Percentiles rank a stretch among this genome's conserved stretches.
phyloP scores from a whole-genome alignment of 768 basidiomycete genomes.

The Mycena pura region DNA sequence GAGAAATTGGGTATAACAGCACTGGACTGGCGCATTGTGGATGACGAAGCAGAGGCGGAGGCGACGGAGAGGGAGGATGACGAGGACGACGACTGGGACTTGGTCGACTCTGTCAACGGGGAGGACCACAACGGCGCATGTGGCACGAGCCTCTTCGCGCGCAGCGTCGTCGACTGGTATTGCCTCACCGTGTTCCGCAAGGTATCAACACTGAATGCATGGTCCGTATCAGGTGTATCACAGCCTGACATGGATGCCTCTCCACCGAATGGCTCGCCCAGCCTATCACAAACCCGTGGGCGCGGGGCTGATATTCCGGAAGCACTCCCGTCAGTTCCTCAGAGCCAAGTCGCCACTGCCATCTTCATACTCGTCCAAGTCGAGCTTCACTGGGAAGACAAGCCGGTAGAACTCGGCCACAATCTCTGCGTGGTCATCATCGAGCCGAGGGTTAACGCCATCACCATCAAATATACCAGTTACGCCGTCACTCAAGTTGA shows the following conservation, averaged over 20 bases:
- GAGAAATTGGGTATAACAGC: slow-evolving; percentile 88
- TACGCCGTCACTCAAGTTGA: slow-evolving; percentile 79
- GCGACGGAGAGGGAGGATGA: slow-evolving; percentile 58
- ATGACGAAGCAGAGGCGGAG: slow-evolving; percentile 57
- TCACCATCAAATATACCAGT: slow-evolving; percentile 60
- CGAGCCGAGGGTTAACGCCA: slow-evolving; percentile 60
- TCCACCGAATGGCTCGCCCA: slow-evolving; percentile 50
- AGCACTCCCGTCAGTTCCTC: slow-evolving; percentile 75
- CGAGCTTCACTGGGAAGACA: slow-evolving; percentile 43
- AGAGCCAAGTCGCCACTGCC: slow-evolving; percentile 68
- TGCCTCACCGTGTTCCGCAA: slow-evolving; percentile 86
- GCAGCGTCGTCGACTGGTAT: slow-evolving; percentile 92
- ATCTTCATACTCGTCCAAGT: slow-evolving; percentile 49
- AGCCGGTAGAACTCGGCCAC: slow-evolving; percentile 55
- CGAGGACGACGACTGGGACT: slow-evolving; percentile 92
- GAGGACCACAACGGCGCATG: slow-evolving; percentile 85
- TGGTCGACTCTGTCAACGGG: slow-evolving; percentile 80
- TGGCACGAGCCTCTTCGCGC: slow-evolving; percentile 83
- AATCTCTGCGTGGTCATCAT: slow-evolving; percentile 51
- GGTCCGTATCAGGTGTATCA: slow-evolving; percentile 66
- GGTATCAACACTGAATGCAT: slow-evolving; percentile 65
- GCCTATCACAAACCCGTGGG: slow-evolving; percentile 68
- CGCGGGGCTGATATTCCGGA: slow-evolving; percentile 73
- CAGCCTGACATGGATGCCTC: slow-evolving; percentile 51
- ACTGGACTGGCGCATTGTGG: slow-evolving; percentile 76